Evolutionary conservation across 495 filamentous ascomycete species (phyloP).

Genomic region (Aspergillus sparsus): DNA sequence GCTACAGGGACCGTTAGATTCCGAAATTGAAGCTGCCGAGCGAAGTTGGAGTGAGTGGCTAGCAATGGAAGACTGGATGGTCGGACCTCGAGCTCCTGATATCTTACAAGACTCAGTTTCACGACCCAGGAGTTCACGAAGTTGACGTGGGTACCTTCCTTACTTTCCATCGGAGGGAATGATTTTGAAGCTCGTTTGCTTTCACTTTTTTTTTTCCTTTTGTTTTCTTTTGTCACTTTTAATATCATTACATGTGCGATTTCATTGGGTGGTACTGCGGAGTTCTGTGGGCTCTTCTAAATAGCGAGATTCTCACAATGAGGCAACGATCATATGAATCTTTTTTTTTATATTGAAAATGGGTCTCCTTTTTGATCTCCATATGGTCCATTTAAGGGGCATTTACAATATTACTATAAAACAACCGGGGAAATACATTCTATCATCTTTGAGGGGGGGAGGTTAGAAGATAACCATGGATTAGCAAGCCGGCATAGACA

Average conservation of each 20-base stretch:
- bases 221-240: neutral
- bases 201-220: constrained; percentile 3
- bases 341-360: constrained; percentile 14
- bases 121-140: constrained; percentile 38
- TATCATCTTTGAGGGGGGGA: no score
- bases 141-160: constrained; percentile 19
- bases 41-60: constrained; percentile 58
- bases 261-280: constrained; percentile 15
- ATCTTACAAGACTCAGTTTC: constrained; percentile 47
- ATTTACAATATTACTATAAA: constrained; percentile 4
- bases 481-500: no score
- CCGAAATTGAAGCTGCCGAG: constrained; percentile 84
- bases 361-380: constrained; percentile 12
- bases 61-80: constrained; percentile 56
- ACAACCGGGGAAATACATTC: neutral
- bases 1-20: constrained; percentile 68
- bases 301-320: constrained; percentile 19
- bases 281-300: constrained; percentile 20
- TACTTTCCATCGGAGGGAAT: constrained; percentile 14
- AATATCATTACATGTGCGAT: neutral
- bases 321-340: constrained; percentile 23
- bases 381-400: neutral
- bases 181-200: neutral
- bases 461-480: no score
- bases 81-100: constrained; percentile 62